Evolutionary conservation across 805 yeast genomes (phyloP).

Genomic region (Yamadazyma sp.): DNA sequence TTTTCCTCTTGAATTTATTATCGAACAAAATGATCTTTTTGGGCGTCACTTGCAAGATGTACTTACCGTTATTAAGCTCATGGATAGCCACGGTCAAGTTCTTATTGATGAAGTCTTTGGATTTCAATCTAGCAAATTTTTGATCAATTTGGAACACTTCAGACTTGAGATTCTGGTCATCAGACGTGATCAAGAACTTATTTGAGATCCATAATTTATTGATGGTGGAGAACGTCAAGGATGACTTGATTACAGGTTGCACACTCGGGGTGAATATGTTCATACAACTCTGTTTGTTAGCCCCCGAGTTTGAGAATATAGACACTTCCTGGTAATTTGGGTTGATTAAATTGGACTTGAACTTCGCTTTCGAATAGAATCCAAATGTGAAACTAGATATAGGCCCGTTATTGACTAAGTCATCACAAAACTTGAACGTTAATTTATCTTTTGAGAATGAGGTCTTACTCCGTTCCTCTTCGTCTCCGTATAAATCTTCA

Average conservation of each 20-base stretch:
- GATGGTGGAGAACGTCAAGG: slow-evolving; percentile 69
- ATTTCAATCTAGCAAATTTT: slow-evolving; percentile 58
- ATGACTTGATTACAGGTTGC: slow-evolving; percentile 64
- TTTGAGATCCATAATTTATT: slow-evolving; percentile 73
- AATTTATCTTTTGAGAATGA: slow-evolving; percentile 14
- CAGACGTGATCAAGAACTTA: slow-evolving; percentile 71
- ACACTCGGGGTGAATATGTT: slow-evolving; percentile 66
- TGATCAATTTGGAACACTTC: slow-evolving; percentile 66
- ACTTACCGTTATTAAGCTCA: slow-evolving; percentile 52
- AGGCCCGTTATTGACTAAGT: slow-evolving; percentile 69
- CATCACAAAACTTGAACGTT: slow-evolving; percentile 47
- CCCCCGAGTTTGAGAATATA: slow-evolving; percentile 69
- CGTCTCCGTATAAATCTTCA: slow-evolving; percentile 42
- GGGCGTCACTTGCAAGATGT: slow-evolving; percentile 74
- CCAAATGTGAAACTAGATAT: slow-evolving; percentile 68
- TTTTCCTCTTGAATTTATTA: slow-evolving; percentile 53
- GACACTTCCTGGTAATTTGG: slow-evolving; percentile 68
- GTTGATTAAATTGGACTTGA: slow-evolving; percentile 61
- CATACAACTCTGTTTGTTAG: slow-evolving; percentile 52
- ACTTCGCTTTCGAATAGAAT: slow-evolving; percentile 50
- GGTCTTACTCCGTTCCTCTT: slow-evolving; percentile 28
- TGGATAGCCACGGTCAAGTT: slow-evolving; percentile 68
- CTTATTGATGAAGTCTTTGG: slow-evolving; percentile 62
- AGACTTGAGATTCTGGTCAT: slow-evolving; percentile 58
- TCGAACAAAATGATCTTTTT: slow-evolving; percentile 61